Base-by-base conservation (phyloP, 805 yeast species). In the Candida piceae region DNA sequence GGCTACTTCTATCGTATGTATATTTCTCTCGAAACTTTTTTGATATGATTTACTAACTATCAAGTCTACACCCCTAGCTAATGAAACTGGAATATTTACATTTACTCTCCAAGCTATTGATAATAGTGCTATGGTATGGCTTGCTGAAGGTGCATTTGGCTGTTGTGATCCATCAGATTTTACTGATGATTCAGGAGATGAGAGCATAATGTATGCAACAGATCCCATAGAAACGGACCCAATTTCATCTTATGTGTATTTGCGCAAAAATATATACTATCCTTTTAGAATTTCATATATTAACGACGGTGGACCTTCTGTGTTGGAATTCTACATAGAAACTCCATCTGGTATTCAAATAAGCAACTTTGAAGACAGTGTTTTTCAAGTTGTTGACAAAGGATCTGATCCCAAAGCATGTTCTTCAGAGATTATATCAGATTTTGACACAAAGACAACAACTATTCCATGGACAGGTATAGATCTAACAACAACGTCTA, bases 111-210 rank as follows among this genome's bases (percentile, higher is more conserved):
- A 19, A 17, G 8, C 20, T 2, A 31, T 37, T 19, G 44, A 40
- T 27, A 41, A 40, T 30, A 16, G 32, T 27, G 36, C 40, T 16
- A 27, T 34, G 26, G 27, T 37, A 13, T 40, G 35, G 36, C 16
- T 40, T 15, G 44, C 38, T 9, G 24, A 30, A 18, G 44, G 44
- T 15, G 41, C 41, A 8, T 33, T 40, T 21, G 23, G n/a, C 5
- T 40, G 44, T 25, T 40, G 44, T 34, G 27, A 36, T n/a, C 16
- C 44, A 2, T 20, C 19, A 12, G 17, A 16, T 4, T 10, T 41
- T 15, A n/a, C 34, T 3, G 13, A 24, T 3, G 19, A 22, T 16
- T 22, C 31, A 3, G 19, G 22, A 21, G 23, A 12, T 7, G 29
- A 31, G 10, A 13, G 18, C 12, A 13, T 33, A 6, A 16, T 42